phyloP scores from a whole-genome alignment of 495 filamentous ascomycete genomes.

The Penicillium subrubescens region DNA sequence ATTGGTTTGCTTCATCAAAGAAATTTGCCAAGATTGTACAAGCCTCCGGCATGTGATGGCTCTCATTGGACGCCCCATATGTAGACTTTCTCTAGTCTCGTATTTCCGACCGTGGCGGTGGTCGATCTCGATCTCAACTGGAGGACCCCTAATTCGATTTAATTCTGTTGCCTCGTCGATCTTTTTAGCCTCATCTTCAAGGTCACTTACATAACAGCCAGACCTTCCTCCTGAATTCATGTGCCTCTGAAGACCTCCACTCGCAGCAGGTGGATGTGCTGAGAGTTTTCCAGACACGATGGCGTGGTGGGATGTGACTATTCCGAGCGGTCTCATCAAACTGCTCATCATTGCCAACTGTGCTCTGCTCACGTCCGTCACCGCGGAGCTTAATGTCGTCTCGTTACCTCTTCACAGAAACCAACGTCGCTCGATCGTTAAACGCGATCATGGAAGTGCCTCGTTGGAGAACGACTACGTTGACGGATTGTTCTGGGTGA shows the following conservation, averaged over 20 bases:
- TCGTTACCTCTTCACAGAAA: not conserved
- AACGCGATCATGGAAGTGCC: not conserved
- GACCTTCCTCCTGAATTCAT: not conserved
- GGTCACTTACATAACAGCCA: not conserved
- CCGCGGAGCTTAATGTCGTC: not conserved
- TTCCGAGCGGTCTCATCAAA: not conserved
- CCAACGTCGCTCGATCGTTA: constrained; percentile 3
- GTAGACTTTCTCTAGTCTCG: not conserved
- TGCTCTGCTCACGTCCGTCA: not conserved
- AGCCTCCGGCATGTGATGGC: not conserved
- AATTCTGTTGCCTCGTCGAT: constrained; percentile 1
- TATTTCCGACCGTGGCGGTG: not conserved
- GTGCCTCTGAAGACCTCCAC: not conserved
- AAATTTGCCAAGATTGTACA: not conserved
- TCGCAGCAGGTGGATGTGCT: not conserved
- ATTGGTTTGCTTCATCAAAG: not conserved
- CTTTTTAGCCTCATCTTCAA: not conserved
- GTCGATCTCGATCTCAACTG: not conserved
- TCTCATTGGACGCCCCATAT: not conserved
- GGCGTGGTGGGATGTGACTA: not conserved
- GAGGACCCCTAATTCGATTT: not conserved
- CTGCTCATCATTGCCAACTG: not conserved
- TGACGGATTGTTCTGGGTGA: constrained; percentile 1
- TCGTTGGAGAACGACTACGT: not conserved
- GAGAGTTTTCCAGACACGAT: not conserved